Evolutionary conservation across 2,329 filamentous ascomycete genomes (phyloP), one percentile per base, ranked within the genome.

Genomic region (Neurospora sp.): DNA sequence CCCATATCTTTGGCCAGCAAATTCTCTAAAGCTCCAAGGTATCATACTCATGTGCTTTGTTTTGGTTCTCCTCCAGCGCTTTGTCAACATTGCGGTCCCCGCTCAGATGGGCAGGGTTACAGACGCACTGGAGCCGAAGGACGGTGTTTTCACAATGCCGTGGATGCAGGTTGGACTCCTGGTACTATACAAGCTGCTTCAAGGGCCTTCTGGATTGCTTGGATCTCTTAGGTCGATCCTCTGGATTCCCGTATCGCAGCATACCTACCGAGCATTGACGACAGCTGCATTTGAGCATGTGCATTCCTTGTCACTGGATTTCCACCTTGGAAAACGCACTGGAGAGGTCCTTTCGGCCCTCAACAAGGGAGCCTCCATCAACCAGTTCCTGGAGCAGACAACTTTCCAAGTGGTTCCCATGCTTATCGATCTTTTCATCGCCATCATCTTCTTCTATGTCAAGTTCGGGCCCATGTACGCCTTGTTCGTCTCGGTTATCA

Each of bases 211-310:
- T 71, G 96, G 96, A 23, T 83, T 98, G 66, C 86, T 99, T 40
- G 93, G 93, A 8, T 95, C 93, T 1, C 76, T 92, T 40, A 88
- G 96, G 73, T 91, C 93, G 28, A 89, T 93, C 42, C 84, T 99
- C 40, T 99, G 96, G 96, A 96, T 99, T 68, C 95, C 96, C 0
- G 93, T 99, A 70, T 93, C 94, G 42, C 96, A 99, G 79, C 97
- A 98, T 79, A 97, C 95, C 0, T 99, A 97, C 81, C 91, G 93
- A 77, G 93, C 96, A 73, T 86, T 99, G 71, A 97, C 94, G 6
- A 96, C 96, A 1, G 94, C 96, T 17, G 93, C 95, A 11, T 99
- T 99, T 78, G 95, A 98, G 81, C 96, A 99, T 79, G 96, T 99
- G 28, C 96, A 99, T 80, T 91, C 91, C 68, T 88, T 99, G 40